Evolutionary conservation across 129 eudicot species (phyloP), one percentile per base, ranked within the genome.

Genomic region (Escallonia rubra): DNA sequence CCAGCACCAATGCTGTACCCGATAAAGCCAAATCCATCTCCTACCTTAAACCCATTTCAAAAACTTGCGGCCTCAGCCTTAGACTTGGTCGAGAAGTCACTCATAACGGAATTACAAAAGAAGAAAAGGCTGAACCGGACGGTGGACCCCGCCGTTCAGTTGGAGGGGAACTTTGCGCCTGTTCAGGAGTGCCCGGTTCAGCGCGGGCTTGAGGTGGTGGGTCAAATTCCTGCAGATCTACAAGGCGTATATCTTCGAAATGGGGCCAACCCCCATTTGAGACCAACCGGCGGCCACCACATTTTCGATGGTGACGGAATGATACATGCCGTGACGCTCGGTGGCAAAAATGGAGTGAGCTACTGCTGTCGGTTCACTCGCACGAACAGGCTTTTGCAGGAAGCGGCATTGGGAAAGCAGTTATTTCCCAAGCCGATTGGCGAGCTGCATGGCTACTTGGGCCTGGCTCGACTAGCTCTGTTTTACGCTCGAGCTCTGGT

Each of bases 221-320:
- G 96, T 41, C 66, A 68, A 45, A 89, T 89, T 43, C 96, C 96
- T 0, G 45, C 38, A 2, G 71, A 65, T 8, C 41, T 89, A 41
- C 34, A 7, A 3, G 96, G 96, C 12, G 83, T 89, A 7, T 89
- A 86, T 58, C 68, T 86, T 2, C 61, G 96, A 76, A 89, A 89
- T 40, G 96, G 93, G 3, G 86, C 86, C 13, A 89, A 89, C 74
- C 93, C 96, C 0, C 48, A 73, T 61, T 79, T 78, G 53, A 4
- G 65, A 15, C 87, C 96, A 23, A 58, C 51, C 53, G 78, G 79
- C 51, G 87, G 89, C 43, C 84, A 85, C 67, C 96, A 89, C 58
- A 46, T 82, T 0, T 89, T 85, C 5, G 96, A 89, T 54, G 96
- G 96, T 0, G 96, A 89, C 66, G 94, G 96, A n/a, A 89, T 86